Conservation (phyloP, 768 basidiomycete genomes). For the Rhizopogon roseolus region DNA sequence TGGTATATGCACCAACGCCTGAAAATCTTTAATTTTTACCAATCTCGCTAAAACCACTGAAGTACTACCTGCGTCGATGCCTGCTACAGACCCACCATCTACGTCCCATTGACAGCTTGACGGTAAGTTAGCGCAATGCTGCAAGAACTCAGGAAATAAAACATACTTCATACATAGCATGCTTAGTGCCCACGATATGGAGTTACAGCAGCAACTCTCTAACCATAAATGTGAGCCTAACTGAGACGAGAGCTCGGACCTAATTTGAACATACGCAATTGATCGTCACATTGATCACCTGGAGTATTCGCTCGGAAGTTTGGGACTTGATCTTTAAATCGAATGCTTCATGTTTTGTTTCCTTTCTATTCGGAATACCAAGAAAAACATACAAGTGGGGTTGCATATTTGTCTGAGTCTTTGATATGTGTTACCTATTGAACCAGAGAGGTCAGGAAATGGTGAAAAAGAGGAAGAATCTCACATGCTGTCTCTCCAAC, state of each 20-base stretch:
- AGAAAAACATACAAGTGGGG: slow-evolving; percentile 11
- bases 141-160: background rate
- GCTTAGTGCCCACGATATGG: slow-evolving; percentile 20
- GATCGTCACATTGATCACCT: slow-evolving; percentile 20
- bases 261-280: slow-evolving; percentile 12
- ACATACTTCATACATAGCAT: slow-evolving; percentile 25
- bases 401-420: slow-evolving; percentile 22
- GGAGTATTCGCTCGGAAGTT: slow-evolving; percentile 15
- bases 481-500: slow-evolving; percentile 25
- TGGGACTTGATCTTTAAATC: slow-evolving; percentile 14
- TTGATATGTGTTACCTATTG: slow-evolving; percentile 20
- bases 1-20: slow-evolving; percentile 5
- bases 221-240: background rate
- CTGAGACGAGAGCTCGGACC: background rate
- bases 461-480: background rate
- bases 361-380: background rate
- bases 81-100: slow-evolving; percentile 2
- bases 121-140: background rate
- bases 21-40: slow-evolving; percentile 5
- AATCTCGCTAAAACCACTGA: background rate
- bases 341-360: background rate
- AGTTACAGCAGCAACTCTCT: slow-evolving; percentile 24
- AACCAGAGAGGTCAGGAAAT: background rate
- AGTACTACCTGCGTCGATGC: slow-evolving; percentile 13
- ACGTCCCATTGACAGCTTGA: slow-evolving; percentile 19